These are phyloP conservation scores for Cladosporium cucumerinum DNA, from an alignment of 2,329 filamentous ascomycete genomes.

Conservation along the genomic window DNA sequence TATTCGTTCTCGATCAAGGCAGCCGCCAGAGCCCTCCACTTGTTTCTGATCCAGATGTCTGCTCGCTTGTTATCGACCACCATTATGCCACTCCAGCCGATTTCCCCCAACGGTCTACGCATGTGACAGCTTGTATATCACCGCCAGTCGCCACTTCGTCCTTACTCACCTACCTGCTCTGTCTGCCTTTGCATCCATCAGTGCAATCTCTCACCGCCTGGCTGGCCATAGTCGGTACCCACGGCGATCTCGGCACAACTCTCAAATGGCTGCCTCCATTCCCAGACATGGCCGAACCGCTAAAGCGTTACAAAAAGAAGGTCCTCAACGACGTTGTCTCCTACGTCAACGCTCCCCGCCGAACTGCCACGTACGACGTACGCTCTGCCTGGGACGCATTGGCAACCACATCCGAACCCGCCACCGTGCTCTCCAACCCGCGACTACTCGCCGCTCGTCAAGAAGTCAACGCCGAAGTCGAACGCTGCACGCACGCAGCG, in stretches of 20 bases:
- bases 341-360: constrained; percentile 62
- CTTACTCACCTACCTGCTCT: constrained; percentile 63
- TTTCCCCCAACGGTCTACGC: constrained; percentile 54
- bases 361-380: constrained; percentile 61
- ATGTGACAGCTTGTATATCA: constrained; percentile 61
- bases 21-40: constrained; percentile 55
- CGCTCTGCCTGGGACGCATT: constrained; percentile 60
- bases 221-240: constrained; percentile 63
- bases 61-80: constrained; percentile 62
- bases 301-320: constrained; percentile 62
- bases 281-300: constrained; percentile 59
- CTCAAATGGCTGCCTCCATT: constrained; percentile 66
- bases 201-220: constrained; percentile 54
- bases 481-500: constrained; percentile 58
- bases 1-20: constrained; percentile 66
- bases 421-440: constrained; percentile 49
- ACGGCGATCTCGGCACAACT: constrained; percentile 63
- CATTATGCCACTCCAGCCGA: constrained; percentile 56
- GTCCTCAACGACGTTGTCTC: constrained; percentile 61
- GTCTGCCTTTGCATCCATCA: constrained; percentile 52
- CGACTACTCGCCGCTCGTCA: constrained; percentile 53
- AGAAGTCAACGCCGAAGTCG: constrained; percentile 61
- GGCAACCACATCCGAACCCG: constrained; percentile 48
- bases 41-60: constrained; percentile 47
- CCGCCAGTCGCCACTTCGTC: constrained; percentile 65